Conservation (phyloP, 2,329 filamentous ascomycete genomes). For the Gremmenia infestans region DNA sequence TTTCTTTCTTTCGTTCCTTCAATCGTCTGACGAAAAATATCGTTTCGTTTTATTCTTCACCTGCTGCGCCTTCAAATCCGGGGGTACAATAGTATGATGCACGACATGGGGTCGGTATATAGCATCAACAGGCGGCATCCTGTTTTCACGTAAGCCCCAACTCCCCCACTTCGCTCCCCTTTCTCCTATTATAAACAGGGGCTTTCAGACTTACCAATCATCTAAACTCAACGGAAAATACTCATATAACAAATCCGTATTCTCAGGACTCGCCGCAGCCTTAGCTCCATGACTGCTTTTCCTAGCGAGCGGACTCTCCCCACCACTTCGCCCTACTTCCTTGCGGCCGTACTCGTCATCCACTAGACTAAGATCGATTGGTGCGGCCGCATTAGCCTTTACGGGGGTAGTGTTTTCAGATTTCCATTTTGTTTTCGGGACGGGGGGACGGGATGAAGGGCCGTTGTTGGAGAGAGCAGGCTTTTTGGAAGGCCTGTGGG, state of each 20-base stretch:
- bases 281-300: constrained; percentile 30
- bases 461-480: constrained; percentile 6
- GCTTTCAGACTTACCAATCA: constrained; percentile 58
- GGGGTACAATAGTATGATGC: constrained; percentile 73
- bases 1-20: background rate
- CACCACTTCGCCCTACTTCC: constrained; percentile 6
- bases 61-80: constrained; percentile 65
- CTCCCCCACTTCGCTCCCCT: background rate
- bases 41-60: constrained; percentile 62
- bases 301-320: constrained; percentile 26
- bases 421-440: constrained; percentile 32
- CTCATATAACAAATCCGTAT: constrained; percentile 82
- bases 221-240: constrained; percentile 90
- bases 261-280: constrained; percentile 56
- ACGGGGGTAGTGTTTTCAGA: constrained; percentile 11
- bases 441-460: constrained; percentile 19
- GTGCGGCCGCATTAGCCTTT: constrained; percentile 10
- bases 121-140: constrained; percentile 82
- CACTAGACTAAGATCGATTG: constrained; percentile 28
- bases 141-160: constrained; percentile 31
- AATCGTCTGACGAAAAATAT: constrained; percentile 62
- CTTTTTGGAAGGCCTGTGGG: constrained; percentile 20
- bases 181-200: background rate
- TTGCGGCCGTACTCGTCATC: constrained; percentile 25
- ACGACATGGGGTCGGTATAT: constrained; percentile 91